phyloP scores from a whole-genome alignment of 2,329 filamentous ascomycete species.

The Colletotrichum sp. region DNA sequence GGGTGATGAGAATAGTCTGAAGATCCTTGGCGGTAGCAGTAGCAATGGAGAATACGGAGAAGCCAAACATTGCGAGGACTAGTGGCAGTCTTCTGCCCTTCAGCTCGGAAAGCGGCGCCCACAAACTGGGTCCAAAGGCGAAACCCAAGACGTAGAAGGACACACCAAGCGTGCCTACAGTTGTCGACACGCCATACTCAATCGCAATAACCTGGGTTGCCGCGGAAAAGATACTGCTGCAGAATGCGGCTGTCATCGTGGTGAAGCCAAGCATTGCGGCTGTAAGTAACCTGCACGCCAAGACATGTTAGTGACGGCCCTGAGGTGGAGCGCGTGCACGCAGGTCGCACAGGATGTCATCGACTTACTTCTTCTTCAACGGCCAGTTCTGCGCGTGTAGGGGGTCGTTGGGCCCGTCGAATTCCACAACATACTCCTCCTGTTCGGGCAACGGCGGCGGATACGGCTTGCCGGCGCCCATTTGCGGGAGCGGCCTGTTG shows the following conservation, averaged over 20 bases:
- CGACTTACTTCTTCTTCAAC: conserved; percentile 72
- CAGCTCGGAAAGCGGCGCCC: conserved; percentile 76
- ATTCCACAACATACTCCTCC: conserved; percentile 84
- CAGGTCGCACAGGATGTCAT: conserved; percentile 3
- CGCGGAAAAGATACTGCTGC: conserved; percentile 70
- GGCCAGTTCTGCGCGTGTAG: conserved; percentile 90
- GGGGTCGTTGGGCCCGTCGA: conserved; percentile 83
- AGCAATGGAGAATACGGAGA: conserved; percentile 71
- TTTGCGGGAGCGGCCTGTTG: conserved; percentile 66
- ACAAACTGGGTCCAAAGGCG: conserved; percentile 73
- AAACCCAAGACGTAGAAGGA: conserved; percentile 76
- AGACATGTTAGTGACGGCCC: neutral
- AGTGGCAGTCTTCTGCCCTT: conserved; percentile 70
- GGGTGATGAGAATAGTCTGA: conserved; percentile 71
- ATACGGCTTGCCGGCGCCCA: conserved; percentile 77
- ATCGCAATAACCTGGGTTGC: conserved; percentile 62
- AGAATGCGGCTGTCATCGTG: conserved; percentile 72
- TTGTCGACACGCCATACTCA: conserved; percentile 64
- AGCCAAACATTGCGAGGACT: conserved; percentile 68
- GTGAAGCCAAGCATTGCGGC: conserved; percentile 75
- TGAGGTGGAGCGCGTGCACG: neutral
- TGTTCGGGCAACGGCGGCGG: conserved; percentile 72
- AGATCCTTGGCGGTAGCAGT: conserved; percentile 71
- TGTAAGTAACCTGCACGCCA: conserved; percentile 56
- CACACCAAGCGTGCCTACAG: conserved; percentile 69